Percentiles rank a stretch among this genome's conserved stretches.
Evolutionary conservation across 768 basidiomycete species (phyloP).

Genomic region (Paxillus ammoniavirescens): DNA sequence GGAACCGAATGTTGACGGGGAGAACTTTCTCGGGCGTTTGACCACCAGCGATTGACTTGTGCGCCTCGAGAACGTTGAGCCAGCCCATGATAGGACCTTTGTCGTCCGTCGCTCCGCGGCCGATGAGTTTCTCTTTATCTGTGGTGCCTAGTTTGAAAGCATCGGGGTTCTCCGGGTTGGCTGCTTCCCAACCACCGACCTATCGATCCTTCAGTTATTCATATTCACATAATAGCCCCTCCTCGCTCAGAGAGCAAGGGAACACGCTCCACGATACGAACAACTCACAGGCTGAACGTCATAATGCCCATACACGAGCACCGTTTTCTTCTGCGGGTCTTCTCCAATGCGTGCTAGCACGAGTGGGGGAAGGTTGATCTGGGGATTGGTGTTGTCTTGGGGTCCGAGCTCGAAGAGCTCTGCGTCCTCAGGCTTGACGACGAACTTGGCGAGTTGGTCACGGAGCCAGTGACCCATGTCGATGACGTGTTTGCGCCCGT

Average conservation of each 20-base stretch:
- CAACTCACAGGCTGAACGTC: slow-evolving; percentile 82
- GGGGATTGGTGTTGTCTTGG: neutral
- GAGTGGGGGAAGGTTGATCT: neutral
- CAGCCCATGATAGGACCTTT: slow-evolving; percentile 89
- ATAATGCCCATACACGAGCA: slow-evolving; percentile 87
- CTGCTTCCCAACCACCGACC: neutral
- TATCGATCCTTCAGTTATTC: neutral
- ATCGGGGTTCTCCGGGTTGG: slow-evolving; percentile 37
- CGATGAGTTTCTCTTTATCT: slow-evolving; percentile 57
- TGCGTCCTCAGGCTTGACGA: neutral
- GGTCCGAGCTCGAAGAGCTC: neutral
- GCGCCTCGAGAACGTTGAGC: slow-evolving; percentile 88
- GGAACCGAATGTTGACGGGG: slow-evolving; percentile 84
- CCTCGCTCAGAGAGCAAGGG: neutral
- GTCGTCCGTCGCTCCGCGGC: slow-evolving; percentile 85
- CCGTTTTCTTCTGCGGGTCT: slow-evolving; percentile 54
- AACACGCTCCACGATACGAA: neutral
- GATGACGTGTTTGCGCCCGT: neutral
- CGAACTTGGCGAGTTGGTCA: neutral
- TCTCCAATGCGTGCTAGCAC: neutral
- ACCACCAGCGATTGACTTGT: slow-evolving; percentile 25
- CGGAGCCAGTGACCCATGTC: neutral
- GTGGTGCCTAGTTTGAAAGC: slow-evolving; percentile 64
- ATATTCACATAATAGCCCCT: neutral
- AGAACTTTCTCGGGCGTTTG: slow-evolving; percentile 60